Evolutionary conservation across 306 rosid genomes (phyloP), one percentile per base, ranked within the genome.

Genomic region (Quercus dentata): DNA sequence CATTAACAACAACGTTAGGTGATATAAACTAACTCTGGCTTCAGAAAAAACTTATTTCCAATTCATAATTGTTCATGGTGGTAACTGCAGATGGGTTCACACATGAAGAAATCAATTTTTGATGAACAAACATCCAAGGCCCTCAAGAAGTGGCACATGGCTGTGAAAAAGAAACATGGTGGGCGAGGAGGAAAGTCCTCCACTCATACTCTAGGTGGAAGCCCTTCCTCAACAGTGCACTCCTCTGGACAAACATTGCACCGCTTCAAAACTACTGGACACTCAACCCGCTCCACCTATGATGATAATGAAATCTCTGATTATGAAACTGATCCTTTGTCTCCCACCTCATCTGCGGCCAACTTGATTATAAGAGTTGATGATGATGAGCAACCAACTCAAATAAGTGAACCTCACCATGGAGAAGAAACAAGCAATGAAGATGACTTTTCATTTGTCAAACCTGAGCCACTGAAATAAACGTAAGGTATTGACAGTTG

Each of bases 51-150:
- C 44, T 41, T 41, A 11, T 12, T 63, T 63, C 4, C 20, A 63
- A 27, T 63, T 63, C 19, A 8, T 41, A 38, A 38, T 38, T 7
- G 11, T 67, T 33, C 51, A 15, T 30, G 44, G 41, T 30, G 70
- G 44, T 15, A n/a, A 79, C 20, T 28, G 86, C 86, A 94, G 99
- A 94, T 94, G 97, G 99, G 99, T 56, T 84, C 99, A 17, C 44
- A 83, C 59, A 88, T 92, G 97, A 94, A 94, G 71, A 85, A 21
- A 64, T 85, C 97, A 69, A 86, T 94, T 75, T 94, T 94, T 67
- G 97, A 94, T 31, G 97, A 91, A 74, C 97, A 94, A 75, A 94
- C 99, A 81, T 84, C 91, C 1, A 89, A 78, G 83, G 99, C 99
- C 9, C 79, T 94, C 4, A 90, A 84, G 87, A 87, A 90, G 77